Conservation (phyloP, 139 green algal species). For the Picochlorum costavermella region DNA sequence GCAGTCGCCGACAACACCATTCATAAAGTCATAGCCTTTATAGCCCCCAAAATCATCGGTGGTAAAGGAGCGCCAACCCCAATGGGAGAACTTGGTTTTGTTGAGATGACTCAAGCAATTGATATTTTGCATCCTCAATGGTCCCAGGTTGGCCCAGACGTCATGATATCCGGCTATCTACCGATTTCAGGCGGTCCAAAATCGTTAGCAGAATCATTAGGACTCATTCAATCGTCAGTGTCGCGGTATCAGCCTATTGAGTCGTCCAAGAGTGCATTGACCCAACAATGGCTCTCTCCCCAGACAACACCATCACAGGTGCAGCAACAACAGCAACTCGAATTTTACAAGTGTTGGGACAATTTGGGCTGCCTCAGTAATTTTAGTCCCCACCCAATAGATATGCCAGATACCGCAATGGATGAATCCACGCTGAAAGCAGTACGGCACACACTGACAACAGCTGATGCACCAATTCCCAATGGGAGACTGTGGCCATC, state of each 20-base stretch:
- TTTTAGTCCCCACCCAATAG: constrained; percentile 87
- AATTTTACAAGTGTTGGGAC: constrained; percentile 98
- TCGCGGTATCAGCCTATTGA: background rate
- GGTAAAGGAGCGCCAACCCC: constrained; percentile 76
- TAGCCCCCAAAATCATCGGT: constrained; percentile 88
- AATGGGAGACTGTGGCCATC: constrained; percentile 43
- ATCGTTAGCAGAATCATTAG: constrained; percentile 13
- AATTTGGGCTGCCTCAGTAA: constrained; percentile 83
- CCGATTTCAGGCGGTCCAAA: constrained; percentile 52
- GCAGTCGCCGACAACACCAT: constrained; percentile 74
- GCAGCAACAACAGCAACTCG: background rate
- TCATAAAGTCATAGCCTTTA: constrained; percentile 92
- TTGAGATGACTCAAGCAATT: constrained; percentile 93
- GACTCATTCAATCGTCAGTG: background rate
- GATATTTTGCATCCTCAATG: constrained; percentile 53
- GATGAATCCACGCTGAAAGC: background rate
- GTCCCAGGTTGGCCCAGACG: constrained; percentile 65
- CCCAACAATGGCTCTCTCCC: background rate
- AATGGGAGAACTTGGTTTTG: constrained; percentile 91
- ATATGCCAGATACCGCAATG: constrained; percentile 44
- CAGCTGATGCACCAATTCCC: background rate
- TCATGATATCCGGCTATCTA: constrained; percentile 84
- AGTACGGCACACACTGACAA: background rate
- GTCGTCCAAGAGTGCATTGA: background rate
- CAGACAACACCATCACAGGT: background rate